Conservation (phyloP, 495 filamentous ascomycete genomes). For the Aspergillus bertholletiae region DNA sequence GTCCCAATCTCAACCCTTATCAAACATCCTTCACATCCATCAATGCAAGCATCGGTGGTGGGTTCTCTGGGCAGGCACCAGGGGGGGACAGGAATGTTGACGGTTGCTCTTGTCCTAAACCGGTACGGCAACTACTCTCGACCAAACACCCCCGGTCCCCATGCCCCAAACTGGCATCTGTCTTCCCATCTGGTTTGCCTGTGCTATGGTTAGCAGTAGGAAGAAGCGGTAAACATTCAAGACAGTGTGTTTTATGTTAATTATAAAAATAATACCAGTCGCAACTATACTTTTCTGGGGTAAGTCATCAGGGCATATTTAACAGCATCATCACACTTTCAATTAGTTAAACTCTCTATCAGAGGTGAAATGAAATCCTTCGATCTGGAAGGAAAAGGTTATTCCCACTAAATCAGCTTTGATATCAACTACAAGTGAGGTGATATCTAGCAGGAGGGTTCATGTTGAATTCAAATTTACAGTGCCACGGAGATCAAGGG, state of each 20-base stretch:
- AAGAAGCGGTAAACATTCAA: background rate
- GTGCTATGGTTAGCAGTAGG: background rate
- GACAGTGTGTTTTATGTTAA: background rate
- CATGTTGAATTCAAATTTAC: background rate
- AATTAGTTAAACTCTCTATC: background rate
- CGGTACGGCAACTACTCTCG: background rate
- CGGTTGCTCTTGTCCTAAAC: background rate
- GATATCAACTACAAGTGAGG: too few species aligned
- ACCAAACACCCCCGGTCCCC: background rate
- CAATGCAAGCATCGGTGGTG: background rate
- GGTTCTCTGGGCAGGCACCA: conserved; percentile 7
- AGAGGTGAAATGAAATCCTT: background rate
- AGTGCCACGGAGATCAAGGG: background rate
- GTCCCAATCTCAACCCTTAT: conserved; percentile 10
- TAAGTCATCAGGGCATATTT: background rate
- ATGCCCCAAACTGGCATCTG: background rate
- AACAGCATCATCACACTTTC: background rate
- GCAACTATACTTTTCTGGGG: background rate
- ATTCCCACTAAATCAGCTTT: background rate
- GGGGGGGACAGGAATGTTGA: background rate
- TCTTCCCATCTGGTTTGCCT: background rate
- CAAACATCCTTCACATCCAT: conserved; percentile 1
- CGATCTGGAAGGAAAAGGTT: background rate
- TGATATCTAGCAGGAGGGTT: background rate
- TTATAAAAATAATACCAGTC: background rate